phyloP scores from a whole-genome alignment of 2,329 filamentous ascomycete species.

The Stromatinia cepivora region DNA sequence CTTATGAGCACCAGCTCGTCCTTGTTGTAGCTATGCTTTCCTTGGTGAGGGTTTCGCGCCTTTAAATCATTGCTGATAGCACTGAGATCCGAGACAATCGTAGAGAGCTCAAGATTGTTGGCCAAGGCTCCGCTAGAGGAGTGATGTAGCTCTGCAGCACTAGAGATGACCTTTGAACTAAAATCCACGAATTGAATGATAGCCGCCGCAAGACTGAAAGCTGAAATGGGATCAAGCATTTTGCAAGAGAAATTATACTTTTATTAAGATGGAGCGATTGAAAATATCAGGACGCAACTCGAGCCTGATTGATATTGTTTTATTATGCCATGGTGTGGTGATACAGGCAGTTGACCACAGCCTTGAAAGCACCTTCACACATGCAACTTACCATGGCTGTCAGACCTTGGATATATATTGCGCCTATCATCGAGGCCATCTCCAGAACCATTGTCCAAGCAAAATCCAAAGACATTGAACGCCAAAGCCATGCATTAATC shows the following conservation, averaged over 20 bases:
- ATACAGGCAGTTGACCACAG: neutral
- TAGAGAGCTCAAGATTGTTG: neutral
- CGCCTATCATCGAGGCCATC: neutral
- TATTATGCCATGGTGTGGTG: neutral
- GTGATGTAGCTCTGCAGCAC: neutral
- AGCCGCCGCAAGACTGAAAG: neutral
- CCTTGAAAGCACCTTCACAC: neutral
- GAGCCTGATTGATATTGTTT: neutral
- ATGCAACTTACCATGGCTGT: neutral
- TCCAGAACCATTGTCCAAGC: neutral
- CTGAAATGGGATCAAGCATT: neutral
- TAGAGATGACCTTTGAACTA: neutral
- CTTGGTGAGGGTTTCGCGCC: neutral
- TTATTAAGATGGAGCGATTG: too few species aligned
- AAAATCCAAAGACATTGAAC: neutral
- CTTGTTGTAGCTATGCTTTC: neutral
- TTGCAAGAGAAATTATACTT: too few species aligned
- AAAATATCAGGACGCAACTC: too few species aligned
- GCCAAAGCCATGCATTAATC: neutral
- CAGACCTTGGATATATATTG: neutral
- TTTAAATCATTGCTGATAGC: neutral
- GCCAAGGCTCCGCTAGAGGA: neutral
- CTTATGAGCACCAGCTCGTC: neutral
- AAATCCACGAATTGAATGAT: slow-evolving; percentile 5
- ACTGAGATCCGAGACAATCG: neutral